Evolutionary conservation across 2,329 filamentous ascomycete genomes (phyloP), one percentile per base, ranked within the genome.

Genomic region (Trichoderma cornu-damae): DNA sequence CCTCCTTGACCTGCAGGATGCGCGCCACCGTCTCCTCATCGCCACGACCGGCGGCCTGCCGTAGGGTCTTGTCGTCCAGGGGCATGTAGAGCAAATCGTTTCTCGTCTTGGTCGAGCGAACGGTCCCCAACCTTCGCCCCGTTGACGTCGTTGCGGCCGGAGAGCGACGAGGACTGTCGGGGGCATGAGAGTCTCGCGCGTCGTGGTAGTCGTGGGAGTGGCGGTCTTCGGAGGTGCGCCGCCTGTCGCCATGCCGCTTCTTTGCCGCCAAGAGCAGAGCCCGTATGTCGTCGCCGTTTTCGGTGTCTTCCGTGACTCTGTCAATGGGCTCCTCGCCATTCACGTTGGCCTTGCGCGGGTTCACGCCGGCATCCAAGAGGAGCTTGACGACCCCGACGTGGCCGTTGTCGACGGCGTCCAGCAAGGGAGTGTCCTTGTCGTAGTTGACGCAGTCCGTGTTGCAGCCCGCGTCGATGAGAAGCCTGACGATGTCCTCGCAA

Each of bases 321-420:
- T 96, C 92, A 30, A 96, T 82, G 0, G 94, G 93, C 66, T 96
- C 90, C 68, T 96, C 88, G 4, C 94, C 94, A 65, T 91, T 88
- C n/a, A 90, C 86, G 68, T 97, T 96, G 46, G 91, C 86, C 63
- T 91, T 89, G 49, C 91, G 86, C 48, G 94, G 94, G 68, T 99
- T 95, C 11, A 96, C 93, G 9, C 92, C 93, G 57, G 92, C 87
- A 56, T 88, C 84, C 2, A 99, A 78, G 32, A 99, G 76, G 8
- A 96, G 77, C 66, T 85, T 89, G 40, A 99, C 89, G 3, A 97
- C 93, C 16, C 88, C 89, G 6, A 96, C 70, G 68, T 99, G 92
- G 1, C 90, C 90, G 66, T 99, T 99, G 65, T 97, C 94, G 26
- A 97, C 91, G 4, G 94, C 94, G 75, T 99, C 94, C 54, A 99